These are phyloP conservation scores for Alopecurus myosuroides DNA, from an alignment of 176 grass and related monocot genomes.

Conservation along the genomic window DNA sequence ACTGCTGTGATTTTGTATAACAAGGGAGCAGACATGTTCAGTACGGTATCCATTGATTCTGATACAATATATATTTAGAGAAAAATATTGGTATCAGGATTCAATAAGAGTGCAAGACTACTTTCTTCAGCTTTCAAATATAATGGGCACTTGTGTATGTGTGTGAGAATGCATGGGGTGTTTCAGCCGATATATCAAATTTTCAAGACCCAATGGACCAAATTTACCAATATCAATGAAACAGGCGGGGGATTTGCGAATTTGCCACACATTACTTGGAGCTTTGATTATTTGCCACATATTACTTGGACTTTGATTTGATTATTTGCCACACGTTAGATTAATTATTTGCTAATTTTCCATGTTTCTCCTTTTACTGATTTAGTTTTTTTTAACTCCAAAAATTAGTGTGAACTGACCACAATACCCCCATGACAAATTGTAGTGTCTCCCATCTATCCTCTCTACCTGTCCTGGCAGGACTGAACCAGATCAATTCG, in stretches of 20 bases:
- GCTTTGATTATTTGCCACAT: too few relatives aligned
- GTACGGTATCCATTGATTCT: not conserved
- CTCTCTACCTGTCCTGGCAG: too few relatives aligned
- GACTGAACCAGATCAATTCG: too few relatives aligned
- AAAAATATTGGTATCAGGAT: not conserved
- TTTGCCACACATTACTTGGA: too few relatives aligned
- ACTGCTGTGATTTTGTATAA: not conserved
- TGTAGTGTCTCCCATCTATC: too few relatives aligned
- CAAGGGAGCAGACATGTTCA: not conserved
- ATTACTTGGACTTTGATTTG: too few relatives aligned
- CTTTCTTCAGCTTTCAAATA: not conserved
- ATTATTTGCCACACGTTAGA: too few relatives aligned
- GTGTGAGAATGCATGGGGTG: not conserved
- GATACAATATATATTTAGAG: not conserved
- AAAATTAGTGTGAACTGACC: too few relatives aligned
- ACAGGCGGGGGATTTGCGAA: not conserved
- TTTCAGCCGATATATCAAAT: not conserved
- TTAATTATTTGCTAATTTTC: too few relatives aligned
- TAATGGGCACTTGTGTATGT: slow-evolving; percentile 4
- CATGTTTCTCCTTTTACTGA: too few relatives aligned
- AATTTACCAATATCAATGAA: not conserved
- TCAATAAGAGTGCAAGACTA: not conserved
- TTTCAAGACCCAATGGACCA: not conserved
- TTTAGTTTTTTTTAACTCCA: too few relatives aligned
- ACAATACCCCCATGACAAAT: too few relatives aligned